Conservation (phyloP, 1,139 yeast genomes). For the Pichia sp. region DNA sequence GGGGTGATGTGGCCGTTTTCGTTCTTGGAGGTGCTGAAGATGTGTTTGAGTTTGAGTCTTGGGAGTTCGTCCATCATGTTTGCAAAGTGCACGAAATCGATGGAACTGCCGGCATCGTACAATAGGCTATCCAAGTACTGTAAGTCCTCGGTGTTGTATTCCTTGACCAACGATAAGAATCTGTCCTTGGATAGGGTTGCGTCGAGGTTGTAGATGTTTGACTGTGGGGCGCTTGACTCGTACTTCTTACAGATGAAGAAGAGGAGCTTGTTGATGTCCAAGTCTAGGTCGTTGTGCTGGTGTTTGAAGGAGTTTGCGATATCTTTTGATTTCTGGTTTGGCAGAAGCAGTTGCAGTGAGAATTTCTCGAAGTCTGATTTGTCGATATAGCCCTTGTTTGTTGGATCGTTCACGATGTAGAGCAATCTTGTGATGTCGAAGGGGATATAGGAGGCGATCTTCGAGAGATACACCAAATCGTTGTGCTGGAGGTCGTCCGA, state of each 20-base stretch:
- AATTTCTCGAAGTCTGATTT: slow-evolving; percentile 61
- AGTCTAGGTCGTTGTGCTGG: slow-evolving; percentile 36
- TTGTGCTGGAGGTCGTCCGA: slow-evolving; percentile 21
- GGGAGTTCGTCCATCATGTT: slow-evolving; percentile 28
- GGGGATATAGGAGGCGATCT: slow-evolving; percentile 27
- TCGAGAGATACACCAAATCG: slow-evolving; percentile 24
- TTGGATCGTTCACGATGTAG: slow-evolving; percentile 63
- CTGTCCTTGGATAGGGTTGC: slow-evolving; percentile 5
- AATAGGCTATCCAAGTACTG: slow-evolving; percentile 14
- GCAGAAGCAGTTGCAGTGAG: slow-evolving; percentile 49
- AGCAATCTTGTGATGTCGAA: slow-evolving; percentile 44
- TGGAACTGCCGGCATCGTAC: slow-evolving; percentile 7
- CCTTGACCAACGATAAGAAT: slow-evolving; percentile 9
- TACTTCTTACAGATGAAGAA: slow-evolving; percentile 40
- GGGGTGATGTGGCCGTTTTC: slow-evolving; percentile 22
- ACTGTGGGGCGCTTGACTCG: too few relatives aligned
- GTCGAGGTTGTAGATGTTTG: too few relatives aligned
- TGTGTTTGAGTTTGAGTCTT: slow-evolving; percentile 26
- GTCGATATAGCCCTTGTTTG: slow-evolving; percentile 59
- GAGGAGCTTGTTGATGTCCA: slow-evolving; percentile 40
- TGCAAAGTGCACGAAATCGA: slow-evolving; percentile 37
- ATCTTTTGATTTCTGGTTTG: neutral
- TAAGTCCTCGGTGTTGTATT: slow-evolving; percentile 12
- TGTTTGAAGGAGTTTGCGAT: neutral
- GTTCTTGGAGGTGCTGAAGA: slow-evolving; percentile 17